phyloP scores from a whole-genome alignment of 2,329 filamentous ascomycete genomes.

The Metarhizium sp. region DNA sequence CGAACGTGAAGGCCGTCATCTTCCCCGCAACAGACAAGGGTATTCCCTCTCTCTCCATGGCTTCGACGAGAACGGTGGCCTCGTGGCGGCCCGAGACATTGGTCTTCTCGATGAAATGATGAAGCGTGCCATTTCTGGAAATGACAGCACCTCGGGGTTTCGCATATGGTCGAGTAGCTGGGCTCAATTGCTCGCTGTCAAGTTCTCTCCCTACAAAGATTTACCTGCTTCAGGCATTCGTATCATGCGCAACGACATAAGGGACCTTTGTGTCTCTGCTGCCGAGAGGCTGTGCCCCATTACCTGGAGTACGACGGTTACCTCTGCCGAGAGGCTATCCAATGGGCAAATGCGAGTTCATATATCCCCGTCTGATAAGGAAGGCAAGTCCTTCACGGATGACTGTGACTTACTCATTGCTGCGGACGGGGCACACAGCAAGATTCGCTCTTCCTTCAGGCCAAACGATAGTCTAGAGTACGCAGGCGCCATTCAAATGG shows the following conservation, averaged over 20 bases:
- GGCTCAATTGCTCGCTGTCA: not conserved
- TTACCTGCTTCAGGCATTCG: not conserved
- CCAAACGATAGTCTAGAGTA: slow-evolving; percentile 25
- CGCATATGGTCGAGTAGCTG: not conserved
- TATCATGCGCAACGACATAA: not conserved
- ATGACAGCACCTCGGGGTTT: too few species aligned
- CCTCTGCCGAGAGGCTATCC: not conserved
- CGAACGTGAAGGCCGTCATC: too few species aligned
- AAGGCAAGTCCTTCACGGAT: not conserved
- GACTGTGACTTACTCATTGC: slow-evolving; percentile 26
- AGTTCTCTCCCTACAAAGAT: not conserved
- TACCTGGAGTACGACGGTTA: not conserved
- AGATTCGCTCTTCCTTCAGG: slow-evolving; percentile 23
- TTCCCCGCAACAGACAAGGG: too few species aligned
- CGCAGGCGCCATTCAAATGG: slow-evolving; percentile 23
- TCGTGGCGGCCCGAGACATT: too few species aligned
- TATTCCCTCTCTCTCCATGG: too few species aligned
- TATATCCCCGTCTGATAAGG: too few species aligned
- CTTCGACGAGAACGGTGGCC: too few species aligned
- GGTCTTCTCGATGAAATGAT: too few species aligned
- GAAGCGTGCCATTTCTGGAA: too few species aligned
- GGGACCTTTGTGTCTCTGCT: not conserved
- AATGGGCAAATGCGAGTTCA: too few species aligned
- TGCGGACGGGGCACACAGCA: slow-evolving; percentile 30
- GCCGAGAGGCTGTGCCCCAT: not conserved